A percentile compares a stretch with the other conserved stretches of the same genome.
phyloP scores from a whole-genome alignment of 192 early-diverging fungal genomes.

The Fimicolochytrium jonesii region DNA sequence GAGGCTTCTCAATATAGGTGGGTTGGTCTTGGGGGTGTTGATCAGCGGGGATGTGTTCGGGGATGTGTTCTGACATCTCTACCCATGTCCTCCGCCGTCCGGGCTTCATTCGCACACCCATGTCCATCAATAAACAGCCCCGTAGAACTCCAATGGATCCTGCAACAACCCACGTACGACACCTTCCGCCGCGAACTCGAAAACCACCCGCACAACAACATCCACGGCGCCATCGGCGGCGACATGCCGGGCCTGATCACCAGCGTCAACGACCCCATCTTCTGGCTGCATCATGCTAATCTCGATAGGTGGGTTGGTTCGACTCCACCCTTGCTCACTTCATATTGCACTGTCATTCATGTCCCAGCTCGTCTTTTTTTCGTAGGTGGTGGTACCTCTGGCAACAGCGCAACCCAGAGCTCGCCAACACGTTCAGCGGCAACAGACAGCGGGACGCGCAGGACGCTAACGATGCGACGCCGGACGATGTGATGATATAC shows the following conservation, averaged over 20 bases:
- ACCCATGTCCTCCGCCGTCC: too few relatives aligned
- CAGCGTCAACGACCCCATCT: constrained; percentile 35
- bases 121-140: too few relatives aligned
- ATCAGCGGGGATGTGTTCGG: too few relatives aligned
- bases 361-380: constrained; percentile 40
- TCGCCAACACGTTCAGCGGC: constrained; percentile 1
- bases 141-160: constrained; percentile 15
- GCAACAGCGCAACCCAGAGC: constrained; percentile 6
- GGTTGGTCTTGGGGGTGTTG: too few relatives aligned
- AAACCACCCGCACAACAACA: constrained; percentile 29
- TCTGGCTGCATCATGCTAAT: constrained; percentile 39
- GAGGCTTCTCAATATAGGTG: too few relatives aligned
- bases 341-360: not conserved
- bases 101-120: too few relatives aligned
- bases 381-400: constrained; percentile 30
- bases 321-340: not conserved
- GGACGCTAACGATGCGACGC: not conserved
- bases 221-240: constrained; percentile 29
- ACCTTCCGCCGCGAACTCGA: constrained; percentile 21
- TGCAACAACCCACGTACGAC: constrained; percentile 12
- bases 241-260: constrained; percentile 1
- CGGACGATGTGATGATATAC: constrained; percentile 5
- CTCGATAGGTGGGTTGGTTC: constrained; percentile 16
- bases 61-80: too few relatives aligned
- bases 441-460: not conserved